Evolutionary conservation across 2,329 filamentous ascomycete species (phyloP).

Genomic region (Aschersonia sp.): DNA sequence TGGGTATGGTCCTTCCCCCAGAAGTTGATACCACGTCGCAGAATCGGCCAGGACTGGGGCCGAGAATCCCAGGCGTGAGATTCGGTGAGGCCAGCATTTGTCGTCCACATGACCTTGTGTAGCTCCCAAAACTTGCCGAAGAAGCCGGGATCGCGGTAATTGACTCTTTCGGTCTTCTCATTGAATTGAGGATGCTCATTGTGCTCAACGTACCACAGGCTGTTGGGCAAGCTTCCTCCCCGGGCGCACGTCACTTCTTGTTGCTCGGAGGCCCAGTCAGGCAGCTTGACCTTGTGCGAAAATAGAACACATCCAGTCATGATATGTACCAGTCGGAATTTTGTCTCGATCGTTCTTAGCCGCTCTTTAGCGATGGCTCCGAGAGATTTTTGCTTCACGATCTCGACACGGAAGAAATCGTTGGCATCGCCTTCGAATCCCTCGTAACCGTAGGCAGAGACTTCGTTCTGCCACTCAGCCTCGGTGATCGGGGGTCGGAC

Average conservation of each 20-base stretch:
- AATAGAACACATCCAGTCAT: conserved; percentile 97
- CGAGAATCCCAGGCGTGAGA: conserved; percentile 98
- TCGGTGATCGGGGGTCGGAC: conserved; percentile 77
- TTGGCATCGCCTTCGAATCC: conserved; percentile 96
- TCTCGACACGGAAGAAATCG: conserved; percentile 88
- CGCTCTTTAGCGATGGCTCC: conserved; percentile 67
- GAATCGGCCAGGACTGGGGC: conserved; percentile 81
- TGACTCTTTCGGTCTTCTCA: conserved; percentile 75
- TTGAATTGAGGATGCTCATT: conserved; percentile 74
- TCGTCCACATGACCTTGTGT: conserved; percentile 97
- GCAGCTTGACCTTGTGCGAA: conserved; percentile 97
- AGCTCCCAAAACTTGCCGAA: conserved; percentile 96
- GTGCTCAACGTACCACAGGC: conserved; percentile 88
- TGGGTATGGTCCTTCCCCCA: conserved; percentile 92
- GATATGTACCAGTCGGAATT: conserved; percentile 87
- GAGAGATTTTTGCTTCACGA: conserved; percentile 78
- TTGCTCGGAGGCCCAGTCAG: conserved; percentile 95
- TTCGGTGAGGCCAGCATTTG: conserved; percentile 89
- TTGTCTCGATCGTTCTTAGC: conserved; percentile 85
- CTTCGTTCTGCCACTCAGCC: conserved; percentile 88
- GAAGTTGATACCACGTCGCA: conserved; percentile 95
- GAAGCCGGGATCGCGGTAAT: conserved; percentile 90
- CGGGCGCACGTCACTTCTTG: conserved; percentile 97
- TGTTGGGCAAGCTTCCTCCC: conserved; percentile 86
- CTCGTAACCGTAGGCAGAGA: conserved; percentile 93